Evolutionary conservation across 2,329 filamentous ascomycete species (phyloP).

Genomic region (Colletotrichum truncatum): DNA sequence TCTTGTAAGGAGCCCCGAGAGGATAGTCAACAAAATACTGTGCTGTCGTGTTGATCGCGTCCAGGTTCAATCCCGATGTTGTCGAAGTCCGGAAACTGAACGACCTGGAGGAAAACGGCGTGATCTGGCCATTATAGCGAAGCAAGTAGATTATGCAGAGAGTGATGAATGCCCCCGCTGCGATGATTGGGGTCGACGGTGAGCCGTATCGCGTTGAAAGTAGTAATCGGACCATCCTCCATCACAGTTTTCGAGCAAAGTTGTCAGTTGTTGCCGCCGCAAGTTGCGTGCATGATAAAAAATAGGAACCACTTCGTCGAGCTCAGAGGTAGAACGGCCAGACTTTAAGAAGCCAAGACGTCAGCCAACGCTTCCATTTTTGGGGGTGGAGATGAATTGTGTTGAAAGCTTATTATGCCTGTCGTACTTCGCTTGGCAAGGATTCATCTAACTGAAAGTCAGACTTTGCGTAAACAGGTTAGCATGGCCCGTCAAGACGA

Average conservation of each 20-base stretch:
- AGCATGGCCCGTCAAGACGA: not conserved
- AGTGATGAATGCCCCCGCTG: constrained; percentile 12
- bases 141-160: constrained; percentile 7
- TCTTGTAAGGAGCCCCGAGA: constrained; percentile 39
- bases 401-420: constrained; percentile 15
- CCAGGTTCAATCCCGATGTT: constrained; percentile 8
- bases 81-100: constrained; percentile 15
- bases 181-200: constrained; percentile 6
- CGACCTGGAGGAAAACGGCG: not conserved
- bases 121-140: constrained; percentile 11
- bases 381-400: not conserved
- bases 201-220: constrained; percentile 10
- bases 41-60: constrained; percentile 24
- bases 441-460: constrained; percentile 13
- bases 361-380: not conserved
- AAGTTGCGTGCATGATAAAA: not conserved
- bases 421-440: not conserved
- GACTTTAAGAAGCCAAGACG: not conserved
- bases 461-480: not conserved
- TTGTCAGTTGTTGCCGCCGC: not conserved
- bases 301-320: too few relatives aligned
- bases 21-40: constrained; percentile 39
- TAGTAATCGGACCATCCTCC: constrained; percentile 18
- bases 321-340: not conserved
- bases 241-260: not conserved